Base-by-base conservation (phyloP, 805 yeast genomes). In the Blastobotrys parvus region DNA sequence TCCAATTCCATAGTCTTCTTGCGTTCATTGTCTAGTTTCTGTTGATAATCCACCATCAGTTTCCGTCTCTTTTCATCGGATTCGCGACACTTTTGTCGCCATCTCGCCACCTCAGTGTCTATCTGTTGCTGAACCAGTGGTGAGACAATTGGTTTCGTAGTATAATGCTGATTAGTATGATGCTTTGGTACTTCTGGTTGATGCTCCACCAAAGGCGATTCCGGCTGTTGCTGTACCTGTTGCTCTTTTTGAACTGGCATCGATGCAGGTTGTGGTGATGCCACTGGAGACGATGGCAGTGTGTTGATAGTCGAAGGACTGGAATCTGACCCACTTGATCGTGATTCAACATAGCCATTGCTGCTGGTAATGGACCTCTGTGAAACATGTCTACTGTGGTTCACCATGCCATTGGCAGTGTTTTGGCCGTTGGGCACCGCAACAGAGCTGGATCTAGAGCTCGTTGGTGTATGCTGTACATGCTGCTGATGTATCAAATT, bases 11-110 rank as follows among this genome's bases (percentile, higher is more conserved):
- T 11, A 5, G 37, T 44, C 22, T 44, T 40, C 18, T 45, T 41
- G 17, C 56, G 46, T 42, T 52, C 55, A 2, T 25, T 32, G 38
- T 53, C 57, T 15, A 53, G 45, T 39, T 48, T 52, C 29, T 50
- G 46, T 36, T 50, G 50, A 42, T 52, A 50, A 16, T 53, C 53
- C 16, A 51, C 27, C 39, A 52, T 38, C 23, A 44, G 22, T n/a
- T 31, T 32, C 5, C 50, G 40, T 8, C 51, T 42, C 20, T 43
- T 42, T 7, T 52, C 55, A 18, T 53, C 54, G 7, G 52, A 40
- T 29, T 46, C 51, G 20, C 47, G 33, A 21, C 52, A 43, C 27
- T 46, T 45, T 15, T 39, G 41, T 27, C 44, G 35, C 31, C 36
- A 30, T 10, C 38, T 47, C 10, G 38, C 4, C 2, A 36, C 20